Evolutionary conservation across 805 yeast species (phyloP).

Genomic region (Kuraishia ogatae): DNA sequence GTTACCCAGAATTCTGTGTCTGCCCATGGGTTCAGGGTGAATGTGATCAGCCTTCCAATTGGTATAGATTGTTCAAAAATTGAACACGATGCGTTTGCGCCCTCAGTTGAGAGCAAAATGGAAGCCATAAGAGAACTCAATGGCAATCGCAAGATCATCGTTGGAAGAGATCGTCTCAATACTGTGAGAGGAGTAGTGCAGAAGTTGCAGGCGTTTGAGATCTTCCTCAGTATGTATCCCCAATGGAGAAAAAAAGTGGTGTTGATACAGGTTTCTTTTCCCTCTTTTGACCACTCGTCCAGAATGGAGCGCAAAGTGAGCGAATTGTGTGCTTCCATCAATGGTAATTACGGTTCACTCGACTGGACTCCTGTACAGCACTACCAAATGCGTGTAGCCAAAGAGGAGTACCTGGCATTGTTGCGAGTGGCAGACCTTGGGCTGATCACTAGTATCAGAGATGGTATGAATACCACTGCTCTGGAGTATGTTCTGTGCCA

Average conservation of each 20-base stretch:
- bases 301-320: conserved; percentile 74
- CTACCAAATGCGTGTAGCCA: conserved; percentile 81
- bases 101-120: conserved; percentile 52
- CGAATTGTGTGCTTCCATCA: conserved; percentile 75
- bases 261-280: conserved; percentile 85
- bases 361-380: conserved; percentile 86
- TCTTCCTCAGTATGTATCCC: conserved; percentile 84
- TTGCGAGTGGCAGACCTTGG: conserved; percentile 87
- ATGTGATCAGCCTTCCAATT: conserved; percentile 72
- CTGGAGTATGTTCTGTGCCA: conserved; percentile 88
- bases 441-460: conserved; percentile 82
- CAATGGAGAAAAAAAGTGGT: conserved; percentile 86
- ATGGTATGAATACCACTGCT: conserved; percentile 95
- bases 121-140: conserved; percentile 54
- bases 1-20: conserved; percentile 46
- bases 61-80: conserved; percentile 78
- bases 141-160: conserved; percentile 64
- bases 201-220: conserved; percentile 84
- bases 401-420: conserved; percentile 83
- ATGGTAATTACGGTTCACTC: conserved; percentile 75
- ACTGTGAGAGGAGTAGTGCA: conserved; percentile 90
- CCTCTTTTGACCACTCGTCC: conserved; percentile 52
- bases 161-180: conserved; percentile 92
- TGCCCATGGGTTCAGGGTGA: conserved; percentile 71
- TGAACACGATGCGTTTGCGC: conserved; percentile 48